Evolutionary conservation across 768 basidiomycete species (phyloP).

Genomic region (Phanerochaete carnosa): DNA sequence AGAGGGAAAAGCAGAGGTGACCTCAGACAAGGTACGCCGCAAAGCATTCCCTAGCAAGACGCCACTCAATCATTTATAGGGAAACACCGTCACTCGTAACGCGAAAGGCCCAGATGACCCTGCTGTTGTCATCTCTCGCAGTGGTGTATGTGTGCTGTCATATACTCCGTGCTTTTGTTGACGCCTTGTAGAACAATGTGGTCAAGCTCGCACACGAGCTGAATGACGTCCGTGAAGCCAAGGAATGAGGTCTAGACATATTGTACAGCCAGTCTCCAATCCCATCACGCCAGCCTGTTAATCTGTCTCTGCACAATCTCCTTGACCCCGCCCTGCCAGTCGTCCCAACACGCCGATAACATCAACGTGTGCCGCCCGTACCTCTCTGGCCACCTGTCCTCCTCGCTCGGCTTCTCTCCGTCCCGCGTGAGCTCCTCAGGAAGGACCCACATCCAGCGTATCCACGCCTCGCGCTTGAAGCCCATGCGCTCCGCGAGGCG

Average conservation of each 20-base stretch:
- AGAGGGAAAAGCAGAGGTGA: constrained; percentile 41
- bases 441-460: constrained; percentile 39
- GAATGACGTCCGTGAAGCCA: constrained; percentile 36
- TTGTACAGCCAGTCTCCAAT: too few relatives aligned
- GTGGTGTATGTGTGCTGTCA: constrained; percentile 34
- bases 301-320: constrained; percentile 27
- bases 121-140: constrained; percentile 42
- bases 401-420: constrained; percentile 23
- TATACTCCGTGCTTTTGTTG: neutral
- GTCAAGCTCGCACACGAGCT: constrained; percentile 51
- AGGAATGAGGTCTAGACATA: neutral
- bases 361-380: constrained; percentile 45
- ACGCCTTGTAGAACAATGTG: constrained; percentile 39
- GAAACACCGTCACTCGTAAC: constrained; percentile 41
- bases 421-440: constrained; percentile 23
- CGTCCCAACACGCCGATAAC: constrained; percentile 56
- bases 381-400: constrained; percentile 25
- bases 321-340: constrained; percentile 45
- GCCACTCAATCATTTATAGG: constrained; percentile 20
- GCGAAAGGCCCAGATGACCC: constrained; percentile 42
- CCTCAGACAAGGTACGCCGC: constrained; percentile 38
- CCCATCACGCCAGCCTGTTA: constrained; percentile 5
- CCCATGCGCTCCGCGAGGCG: constrained; percentile 42
- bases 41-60: neutral
- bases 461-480: constrained; percentile 39